phyloP scores from a whole-genome alignment of 225 moss, liverwort and hornwort species.

The Rhytidiadelphus loreus region DNA sequence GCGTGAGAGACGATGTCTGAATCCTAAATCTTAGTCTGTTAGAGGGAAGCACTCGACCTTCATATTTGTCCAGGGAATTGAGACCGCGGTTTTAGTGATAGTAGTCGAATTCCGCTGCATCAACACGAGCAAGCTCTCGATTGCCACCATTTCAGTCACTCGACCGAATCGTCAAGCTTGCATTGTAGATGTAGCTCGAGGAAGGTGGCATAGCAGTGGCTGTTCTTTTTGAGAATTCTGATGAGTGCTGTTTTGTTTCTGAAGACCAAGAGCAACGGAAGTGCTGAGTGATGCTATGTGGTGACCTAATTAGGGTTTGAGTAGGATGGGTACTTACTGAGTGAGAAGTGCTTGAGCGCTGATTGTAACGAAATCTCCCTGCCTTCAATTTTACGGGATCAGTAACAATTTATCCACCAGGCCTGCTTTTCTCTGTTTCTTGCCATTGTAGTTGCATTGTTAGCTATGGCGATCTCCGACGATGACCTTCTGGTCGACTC shows the following conservation, averaged over 20 bases:
- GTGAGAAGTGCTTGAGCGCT: not conserved
- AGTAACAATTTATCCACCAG: not conserved
- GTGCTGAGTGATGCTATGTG: not conserved
- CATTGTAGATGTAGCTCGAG: slow-evolving; percentile 14
- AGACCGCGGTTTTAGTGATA: not conserved
- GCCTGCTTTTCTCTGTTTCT: not conserved
- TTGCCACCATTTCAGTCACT: not conserved
- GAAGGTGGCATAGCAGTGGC: slow-evolving; percentile 26
- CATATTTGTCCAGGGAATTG: not conserved
- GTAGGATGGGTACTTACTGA: not conserved
- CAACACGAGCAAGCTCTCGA: not conserved
- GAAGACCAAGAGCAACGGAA: slow-evolving; percentile 42
- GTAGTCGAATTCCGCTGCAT: not conserved
- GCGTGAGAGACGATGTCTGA: not conserved
- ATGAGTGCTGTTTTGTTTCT: slow-evolving; percentile 44
- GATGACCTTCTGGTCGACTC: slow-evolving; percentile 9
- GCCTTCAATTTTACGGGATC: not conserved
- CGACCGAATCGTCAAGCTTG: not conserved
- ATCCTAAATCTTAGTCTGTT: not conserved
- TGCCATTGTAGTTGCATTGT: not conserved
- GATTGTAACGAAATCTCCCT: not conserved
- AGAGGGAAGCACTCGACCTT: not conserved
- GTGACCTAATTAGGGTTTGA: not conserved
- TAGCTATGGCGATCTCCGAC: not conserved
- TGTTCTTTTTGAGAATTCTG: slow-evolving; percentile 30